Percentiles rank a stretch among this genome's conserved stretches.
Conservation (phyloP, 768 basidiomycete genomes). For the Hericium rajendrae region DNA sequence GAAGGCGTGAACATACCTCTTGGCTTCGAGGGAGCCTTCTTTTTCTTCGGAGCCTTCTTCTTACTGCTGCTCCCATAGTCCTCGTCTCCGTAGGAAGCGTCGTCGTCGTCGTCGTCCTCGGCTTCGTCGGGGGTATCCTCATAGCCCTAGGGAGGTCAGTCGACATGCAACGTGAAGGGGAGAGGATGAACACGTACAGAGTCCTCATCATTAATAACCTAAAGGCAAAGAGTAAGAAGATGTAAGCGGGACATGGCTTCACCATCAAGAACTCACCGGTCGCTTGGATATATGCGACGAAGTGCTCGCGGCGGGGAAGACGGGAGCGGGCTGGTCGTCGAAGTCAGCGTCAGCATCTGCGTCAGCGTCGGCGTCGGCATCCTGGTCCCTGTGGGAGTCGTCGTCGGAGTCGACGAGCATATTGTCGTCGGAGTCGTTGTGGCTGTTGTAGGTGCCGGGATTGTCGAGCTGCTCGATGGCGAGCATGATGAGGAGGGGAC, state of each 20-base stretch:
- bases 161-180: slow-evolving; percentile 12
- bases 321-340: slow-evolving; percentile 26
- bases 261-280: slow-evolving; percentile 19
- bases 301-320: slow-evolving; percentile 30
- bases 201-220: slow-evolving; percentile 27
- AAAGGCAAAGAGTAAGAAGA: slow-evolving; percentile 10
- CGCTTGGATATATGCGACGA: slow-evolving; percentile 24
- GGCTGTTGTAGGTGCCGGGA: slow-evolving; percentile 16
- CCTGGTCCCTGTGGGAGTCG: slow-evolving; percentile 23
- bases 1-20: slow-evolving; percentile 37
- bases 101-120: slow-evolving; percentile 51
- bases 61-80: slow-evolving; percentile 49
- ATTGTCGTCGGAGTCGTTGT: slow-evolving; percentile 41
- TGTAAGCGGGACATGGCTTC: slow-evolving; percentile 2
- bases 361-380: slow-evolving; percentile 50
- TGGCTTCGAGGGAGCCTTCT: slow-evolving; percentile 49
- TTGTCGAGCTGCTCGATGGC: slow-evolving; percentile 14
- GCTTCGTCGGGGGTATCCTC: slow-evolving; percentile 43
- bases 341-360: slow-evolving; percentile 53
- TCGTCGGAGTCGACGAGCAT: slow-evolving; percentile 65
- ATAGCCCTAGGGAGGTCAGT: slow-evolving; percentile 38
- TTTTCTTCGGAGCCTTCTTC: slow-evolving; percentile 62
- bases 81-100: slow-evolving; percentile 72
- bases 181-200: slow-evolving; percentile 38
- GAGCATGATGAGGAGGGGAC: slow-evolving; percentile 10